Evolutionary conservation across 1,284 basidiomycete species (phyloP).

Genomic region (Hymenochaete sp.): DNA sequence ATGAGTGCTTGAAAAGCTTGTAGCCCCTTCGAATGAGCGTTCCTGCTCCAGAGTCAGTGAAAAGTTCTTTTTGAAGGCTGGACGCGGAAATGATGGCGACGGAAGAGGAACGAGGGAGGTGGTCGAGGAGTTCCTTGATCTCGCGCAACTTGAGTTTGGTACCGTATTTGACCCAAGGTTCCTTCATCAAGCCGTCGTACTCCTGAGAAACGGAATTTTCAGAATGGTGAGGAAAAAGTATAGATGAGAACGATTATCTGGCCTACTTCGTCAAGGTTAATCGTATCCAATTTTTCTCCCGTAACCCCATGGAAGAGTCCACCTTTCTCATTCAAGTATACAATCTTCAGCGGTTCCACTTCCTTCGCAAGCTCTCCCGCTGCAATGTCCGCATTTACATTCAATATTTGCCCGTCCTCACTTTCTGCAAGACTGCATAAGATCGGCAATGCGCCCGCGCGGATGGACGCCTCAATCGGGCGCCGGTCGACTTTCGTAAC

Average conservation of each 20-base stretch:
- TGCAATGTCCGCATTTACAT: conserved; percentile 95
- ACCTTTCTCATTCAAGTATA: conserved; percentile 98
- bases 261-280: conserved; percentile 92
- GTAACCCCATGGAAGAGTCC: conserved; percentile 96
- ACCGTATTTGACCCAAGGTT: conserved; percentile 99
- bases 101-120: conserved; percentile 95
- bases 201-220: conserved; percentile 38
- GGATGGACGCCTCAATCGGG: conserved; percentile 89
- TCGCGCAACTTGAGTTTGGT: conserved; percentile 99
- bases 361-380: conserved; percentile 95
- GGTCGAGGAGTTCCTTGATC: conserved; percentile 98
- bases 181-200: conserved; percentile 94
- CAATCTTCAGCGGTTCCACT: conserved; percentile 97
- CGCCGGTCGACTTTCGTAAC: conserved; percentile 90
- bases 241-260: neutral
- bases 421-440: conserved; percentile 88
- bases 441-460: conserved; percentile 89
- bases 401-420: conserved; percentile 87
- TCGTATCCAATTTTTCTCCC: conserved; percentile 88
- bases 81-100: conserved; percentile 96
- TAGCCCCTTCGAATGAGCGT: conserved; percentile 97
- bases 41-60: conserved; percentile 96
- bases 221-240: conserved; percentile 3
- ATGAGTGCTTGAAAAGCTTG: conserved; percentile 89
- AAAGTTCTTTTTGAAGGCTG: conserved; percentile 94